Evolutionary conservation across 2,329 filamentous ascomycete genomes (phyloP).

Genomic region (Stachybotrys chartarum): DNA sequence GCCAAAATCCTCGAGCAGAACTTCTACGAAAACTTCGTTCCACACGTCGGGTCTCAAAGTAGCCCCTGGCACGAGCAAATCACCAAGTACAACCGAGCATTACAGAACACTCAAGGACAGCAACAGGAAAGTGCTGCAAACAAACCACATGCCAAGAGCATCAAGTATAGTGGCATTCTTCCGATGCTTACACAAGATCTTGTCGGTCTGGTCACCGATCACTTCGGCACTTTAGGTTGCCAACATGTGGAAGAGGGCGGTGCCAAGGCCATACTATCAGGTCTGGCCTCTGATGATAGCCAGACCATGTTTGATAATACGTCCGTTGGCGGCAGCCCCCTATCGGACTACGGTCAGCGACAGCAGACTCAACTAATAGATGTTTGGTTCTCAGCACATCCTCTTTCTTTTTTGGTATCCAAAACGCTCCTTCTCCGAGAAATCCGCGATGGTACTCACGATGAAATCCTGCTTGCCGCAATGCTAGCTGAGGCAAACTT

Average conservation of each 20-base stretch:
- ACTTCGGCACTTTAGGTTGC: constrained; percentile 21
- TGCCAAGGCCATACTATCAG: constrained; percentile 18
- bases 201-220: constrained; percentile 19
- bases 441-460: constrained; percentile 28
- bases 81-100: constrained; percentile 8
- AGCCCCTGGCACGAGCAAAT: constrained; percentile 15
- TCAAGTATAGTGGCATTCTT: constrained; percentile 17
- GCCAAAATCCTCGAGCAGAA: constrained; percentile 19
- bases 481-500: constrained; percentile 32
- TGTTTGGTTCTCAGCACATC: constrained; percentile 32
- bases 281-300: constrained; percentile 17
- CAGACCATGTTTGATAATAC: constrained; percentile 22
- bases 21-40: constrained; percentile 20
- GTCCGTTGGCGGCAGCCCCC: constrained; percentile 13
- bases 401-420: constrained; percentile 30
- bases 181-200: constrained; percentile 21
- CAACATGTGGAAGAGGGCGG: constrained; percentile 17
- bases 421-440: constrained; percentile 31
- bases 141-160: constrained; percentile 11
- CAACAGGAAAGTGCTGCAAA: constrained; percentile 8
- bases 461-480: constrained; percentile 28
- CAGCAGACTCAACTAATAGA: constrained; percentile 30
- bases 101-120: constrained; percentile 5
- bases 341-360: constrained; percentile 20
- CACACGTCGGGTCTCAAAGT: constrained; percentile 6